Base-by-base conservation (phyloP, 2,329 filamentous ascomycete genomes). In the Mycosphaerella sp. region DNA sequence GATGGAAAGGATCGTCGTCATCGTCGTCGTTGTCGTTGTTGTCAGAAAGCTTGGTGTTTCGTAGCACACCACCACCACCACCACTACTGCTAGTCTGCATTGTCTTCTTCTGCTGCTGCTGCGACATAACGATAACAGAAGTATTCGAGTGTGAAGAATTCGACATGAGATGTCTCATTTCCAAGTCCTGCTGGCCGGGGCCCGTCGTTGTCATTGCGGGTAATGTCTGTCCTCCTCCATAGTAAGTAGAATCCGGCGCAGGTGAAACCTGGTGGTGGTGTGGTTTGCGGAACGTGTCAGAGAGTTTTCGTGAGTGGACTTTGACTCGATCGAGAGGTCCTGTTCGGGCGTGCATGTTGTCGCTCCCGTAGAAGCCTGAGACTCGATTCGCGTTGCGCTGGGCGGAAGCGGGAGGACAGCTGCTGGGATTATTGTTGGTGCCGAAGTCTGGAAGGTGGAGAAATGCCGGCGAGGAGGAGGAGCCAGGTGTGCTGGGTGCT, bases 261-360 rank as follows among this genome's bases (percentile, higher is more conserved):
- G 41, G 28, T 8, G 41, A 28, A 16, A n/a, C n/a, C n/a, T n/a
- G n/a, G n/a, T n/a, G n/a, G n/a, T 5, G 41, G 8, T 43, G 41
- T 16, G 25, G 21, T 10, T 32, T 18, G 8, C 41, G 46, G 18
- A 47, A 53, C n/a, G 41, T 41, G 25, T 53, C 51, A 4, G 51
- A 53, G 7, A 53, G 41, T n/a, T 46, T 53, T 16, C 51, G 16
- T 10, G 35, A 41, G 21, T 53, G 51, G 2, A 45, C 46, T 43
- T 50, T 53, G 9, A 53, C 45, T 4, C 41, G 35, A 13, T 49
- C 46, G 13, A 53, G 42, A 7, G 45, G 34, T 17, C 37, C 17
- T 4, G 32, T 34, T 10, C 16, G 9, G 14, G 37, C 16, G 10
- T 41, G n/a, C 3, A 49, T 17, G n/a, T 41, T 49, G 17, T 41